Conservation (phyloP, 495 filamentous ascomycete genomes). For the Podospora pseudocomata region DNA sequence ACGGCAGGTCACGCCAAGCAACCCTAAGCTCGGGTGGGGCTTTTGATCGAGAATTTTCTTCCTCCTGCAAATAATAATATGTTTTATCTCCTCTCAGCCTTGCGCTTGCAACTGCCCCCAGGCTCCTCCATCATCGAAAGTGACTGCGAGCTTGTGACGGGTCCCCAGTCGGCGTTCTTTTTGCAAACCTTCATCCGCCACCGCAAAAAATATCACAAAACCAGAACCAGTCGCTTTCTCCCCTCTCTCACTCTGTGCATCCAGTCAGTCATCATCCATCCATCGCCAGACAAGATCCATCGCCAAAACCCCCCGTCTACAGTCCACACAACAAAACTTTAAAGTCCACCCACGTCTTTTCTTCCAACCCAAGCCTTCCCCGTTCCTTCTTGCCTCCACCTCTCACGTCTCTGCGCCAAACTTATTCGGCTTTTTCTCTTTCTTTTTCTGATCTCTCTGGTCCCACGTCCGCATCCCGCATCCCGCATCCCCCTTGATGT, state of each 20-base stretch:
- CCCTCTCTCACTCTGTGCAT: neutral
- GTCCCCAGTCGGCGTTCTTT: neutral
- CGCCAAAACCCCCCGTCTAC: neutral
- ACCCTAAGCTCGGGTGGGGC: neutral
- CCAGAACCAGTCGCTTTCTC: neutral
- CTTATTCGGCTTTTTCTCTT: neutral
- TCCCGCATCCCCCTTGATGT: slow-evolving; percentile 7
- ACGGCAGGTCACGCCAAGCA: neutral
- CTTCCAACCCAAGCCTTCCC: neutral
- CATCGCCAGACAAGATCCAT: neutral
- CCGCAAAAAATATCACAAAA: neutral
- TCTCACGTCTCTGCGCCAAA: neutral
- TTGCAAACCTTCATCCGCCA: neutral
- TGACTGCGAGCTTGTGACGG: neutral
- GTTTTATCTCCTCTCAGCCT: neutral
- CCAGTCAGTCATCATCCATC: neutral
- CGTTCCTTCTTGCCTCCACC: neutral
- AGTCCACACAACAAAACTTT: neutral
- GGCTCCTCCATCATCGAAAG: neutral
- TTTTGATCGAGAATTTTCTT: neutral
- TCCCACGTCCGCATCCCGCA: neutral
- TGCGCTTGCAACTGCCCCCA: neutral
- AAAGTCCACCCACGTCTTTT: neutral
- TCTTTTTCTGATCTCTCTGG: neutral
- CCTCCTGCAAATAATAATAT: neutral